Base-by-base conservation (phyloP, 495 filamentous ascomycete species). In the Sporormia fimetaria region DNA sequence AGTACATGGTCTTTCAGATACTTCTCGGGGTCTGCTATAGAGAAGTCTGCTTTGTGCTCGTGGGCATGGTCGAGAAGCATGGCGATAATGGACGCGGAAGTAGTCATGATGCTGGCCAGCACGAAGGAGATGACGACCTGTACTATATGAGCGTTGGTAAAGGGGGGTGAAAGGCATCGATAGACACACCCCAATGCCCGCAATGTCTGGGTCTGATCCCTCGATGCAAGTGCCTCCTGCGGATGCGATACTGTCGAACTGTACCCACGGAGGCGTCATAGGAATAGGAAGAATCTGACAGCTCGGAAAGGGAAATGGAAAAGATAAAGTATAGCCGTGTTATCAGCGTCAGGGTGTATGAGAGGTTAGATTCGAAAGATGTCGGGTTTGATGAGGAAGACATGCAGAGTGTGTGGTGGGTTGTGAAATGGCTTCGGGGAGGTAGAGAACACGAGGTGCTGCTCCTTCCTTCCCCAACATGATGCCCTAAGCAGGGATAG, bases 41-140 rank as follows among this genome's bases (percentile, higher is more conserved):
- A 25, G 16, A 39, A 40, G 8, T 33, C 35, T 21, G 29, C 36
- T 30, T 40, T 46, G 10, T 26, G 15, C 22, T 46, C 35, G 35
- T 33, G 40, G 9, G 21, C 28, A 17, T 46, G 43, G 29, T 40
- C 43, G 20, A 46, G 35, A 18, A 44, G 29, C 41, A 44, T 44
- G 22, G 41, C 41, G 32, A 44, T 21, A 16, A 44, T 44, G 32
- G 41, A 44, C 9, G 41, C 41, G 8, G 32, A 37, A 3, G 41
- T 44, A 2, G 42, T 45, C 33, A 45, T 38, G 33, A 45, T 30
- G 24, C 42, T 45, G 16, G 42, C 42, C 18, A 45, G 42, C 12
- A 45, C 42, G 18, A 38, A 45, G 5, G 42, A 45, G 15, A 45
- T 31, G n/a, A 45, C 42, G 16, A 45, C 42, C 42, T 45, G 15